Percentiles rank a stretch among this genome's conserved stretches.
Evolutionary conservation across 768 basidiomycete species (phyloP).

Genomic region (Podaxis carcinomalis): DNA sequence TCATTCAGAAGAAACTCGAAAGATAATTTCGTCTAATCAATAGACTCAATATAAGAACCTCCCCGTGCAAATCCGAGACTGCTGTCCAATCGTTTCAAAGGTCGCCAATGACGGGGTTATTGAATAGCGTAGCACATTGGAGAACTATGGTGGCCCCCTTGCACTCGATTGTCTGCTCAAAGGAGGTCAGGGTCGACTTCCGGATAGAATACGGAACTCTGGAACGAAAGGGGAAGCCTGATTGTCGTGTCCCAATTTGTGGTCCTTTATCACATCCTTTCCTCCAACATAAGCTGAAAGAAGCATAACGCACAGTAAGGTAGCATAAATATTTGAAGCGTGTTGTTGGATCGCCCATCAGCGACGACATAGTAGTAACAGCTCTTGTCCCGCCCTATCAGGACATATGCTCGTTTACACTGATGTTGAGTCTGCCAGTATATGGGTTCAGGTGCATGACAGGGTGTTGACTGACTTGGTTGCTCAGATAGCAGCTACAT

Average conservation of each 20-base stretch:
- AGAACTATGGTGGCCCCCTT: not conserved
- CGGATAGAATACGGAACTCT: not conserved
- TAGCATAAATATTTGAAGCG: too few species aligned
- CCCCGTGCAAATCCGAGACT: not conserved
- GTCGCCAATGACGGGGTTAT: not conserved
- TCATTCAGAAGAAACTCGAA: not conserved
- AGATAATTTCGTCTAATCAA: not conserved
- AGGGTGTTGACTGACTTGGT: too few species aligned
- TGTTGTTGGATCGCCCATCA: too few species aligned
- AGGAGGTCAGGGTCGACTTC: not conserved
- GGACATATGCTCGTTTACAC: too few species aligned
- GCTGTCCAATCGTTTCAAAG: not conserved
- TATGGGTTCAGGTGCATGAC: too few species aligned
- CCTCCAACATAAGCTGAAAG: not conserved
- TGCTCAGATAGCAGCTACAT: too few species aligned
- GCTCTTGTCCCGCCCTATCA: not conserved
- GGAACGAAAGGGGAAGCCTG: not conserved
- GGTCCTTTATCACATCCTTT: too few species aligned
- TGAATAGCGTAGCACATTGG: not conserved
- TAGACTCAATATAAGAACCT: not conserved
- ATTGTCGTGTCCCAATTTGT: not conserved
- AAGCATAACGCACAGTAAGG: not conserved
- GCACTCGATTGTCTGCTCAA: not conserved
- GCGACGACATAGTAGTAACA: too few species aligned
- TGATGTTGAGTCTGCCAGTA: too few species aligned